phyloP scores from a whole-genome alignment of 352 stramenopile genomes.

The Phytophthora multivora region DNA sequence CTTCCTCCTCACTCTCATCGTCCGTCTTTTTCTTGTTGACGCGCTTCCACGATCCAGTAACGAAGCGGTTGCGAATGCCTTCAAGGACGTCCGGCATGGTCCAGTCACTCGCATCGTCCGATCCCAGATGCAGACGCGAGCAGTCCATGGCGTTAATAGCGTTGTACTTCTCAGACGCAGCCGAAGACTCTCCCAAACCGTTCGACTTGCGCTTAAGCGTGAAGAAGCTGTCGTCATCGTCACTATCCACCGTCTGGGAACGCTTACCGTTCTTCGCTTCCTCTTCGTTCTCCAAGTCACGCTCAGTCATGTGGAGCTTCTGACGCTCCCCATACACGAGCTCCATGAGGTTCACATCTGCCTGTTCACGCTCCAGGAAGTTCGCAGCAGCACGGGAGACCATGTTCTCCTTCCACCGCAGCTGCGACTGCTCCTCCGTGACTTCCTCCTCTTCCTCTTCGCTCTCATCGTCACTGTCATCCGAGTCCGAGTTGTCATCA shows the following conservation, averaged over 20 bases:
- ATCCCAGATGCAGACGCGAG: conserved; percentile 75
- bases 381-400: conserved; percentile 82
- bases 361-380: conserved; percentile 84
- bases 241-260: conserved; percentile 28
- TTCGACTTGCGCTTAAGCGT: conserved; percentile 69
- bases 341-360: conserved; percentile 91
- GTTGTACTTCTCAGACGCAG: conserved; percentile 58
- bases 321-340: conserved; percentile 88
- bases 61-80: conserved; percentile 93
- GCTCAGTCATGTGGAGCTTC: conserved; percentile 85
- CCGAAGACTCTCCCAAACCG: conserved; percentile 29
- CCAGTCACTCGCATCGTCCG: conserved; percentile 80
- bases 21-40: conserved; percentile 46
- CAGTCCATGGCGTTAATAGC: conserved; percentile 79
- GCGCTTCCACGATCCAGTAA: conserved; percentile 96
- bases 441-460: conserved; percentile 56
- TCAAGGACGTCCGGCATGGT: conserved; percentile 74
- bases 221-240: conserved; percentile 81
- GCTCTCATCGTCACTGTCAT: conserved; percentile 42
- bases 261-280: conserved; percentile 42
- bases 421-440: conserved; percentile 64
- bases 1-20: conserved; percentile 51
- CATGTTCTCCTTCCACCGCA: conserved; percentile 89
- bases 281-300: conserved; percentile 66
- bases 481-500: conserved; percentile 37